Conservation (phyloP, 805 yeast species). For the Saccharomycopsis fermentans region DNA sequence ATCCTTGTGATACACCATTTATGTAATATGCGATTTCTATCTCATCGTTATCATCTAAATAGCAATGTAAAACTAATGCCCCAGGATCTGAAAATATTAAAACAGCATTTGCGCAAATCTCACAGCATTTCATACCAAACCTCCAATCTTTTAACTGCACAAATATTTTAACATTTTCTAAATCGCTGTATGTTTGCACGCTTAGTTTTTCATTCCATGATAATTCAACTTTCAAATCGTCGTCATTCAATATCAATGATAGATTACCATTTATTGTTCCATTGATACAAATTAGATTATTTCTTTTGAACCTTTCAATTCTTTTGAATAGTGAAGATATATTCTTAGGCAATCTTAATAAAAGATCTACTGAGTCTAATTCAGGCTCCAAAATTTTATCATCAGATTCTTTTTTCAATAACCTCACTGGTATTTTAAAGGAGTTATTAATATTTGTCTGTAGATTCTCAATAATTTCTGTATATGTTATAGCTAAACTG, state of each 20-base stretch:
- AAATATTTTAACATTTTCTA: constrained; percentile 26
- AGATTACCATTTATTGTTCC: constrained; percentile 42
- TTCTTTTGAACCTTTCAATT: constrained; percentile 52
- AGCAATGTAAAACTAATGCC: constrained; percentile 57
- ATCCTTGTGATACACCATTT: constrained; percentile 25
- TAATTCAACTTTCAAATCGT: constrained; percentile 39
- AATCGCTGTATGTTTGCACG: constrained; percentile 24
- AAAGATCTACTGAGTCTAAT: constrained; percentile 42
- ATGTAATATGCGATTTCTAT: constrained; percentile 60
- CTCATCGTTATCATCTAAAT: constrained; percentile 51
- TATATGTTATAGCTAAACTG: constrained; percentile 44
- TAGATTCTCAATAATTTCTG: constrained; percentile 28
- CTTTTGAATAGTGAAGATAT: constrained; percentile 47
- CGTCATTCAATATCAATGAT: constrained; percentile 44
- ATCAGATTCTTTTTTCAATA: constrained; percentile 46
- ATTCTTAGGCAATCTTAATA: constrained; percentile 38
- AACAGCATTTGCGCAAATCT: constrained; percentile 50
- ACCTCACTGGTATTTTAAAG: constrained; percentile 60
- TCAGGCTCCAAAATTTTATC: constrained; percentile 53
- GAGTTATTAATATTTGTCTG: constrained; percentile 47
- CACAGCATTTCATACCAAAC: constrained; percentile 50
- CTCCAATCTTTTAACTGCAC: constrained; percentile 60
- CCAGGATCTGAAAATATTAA: constrained; percentile 47
- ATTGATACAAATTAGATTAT: constrained; percentile 33
- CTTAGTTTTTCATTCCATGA: constrained; percentile 50